Conservation (phyloP, 192 early-diverging fungal genomes). For the Podila clonocystis region DNA sequence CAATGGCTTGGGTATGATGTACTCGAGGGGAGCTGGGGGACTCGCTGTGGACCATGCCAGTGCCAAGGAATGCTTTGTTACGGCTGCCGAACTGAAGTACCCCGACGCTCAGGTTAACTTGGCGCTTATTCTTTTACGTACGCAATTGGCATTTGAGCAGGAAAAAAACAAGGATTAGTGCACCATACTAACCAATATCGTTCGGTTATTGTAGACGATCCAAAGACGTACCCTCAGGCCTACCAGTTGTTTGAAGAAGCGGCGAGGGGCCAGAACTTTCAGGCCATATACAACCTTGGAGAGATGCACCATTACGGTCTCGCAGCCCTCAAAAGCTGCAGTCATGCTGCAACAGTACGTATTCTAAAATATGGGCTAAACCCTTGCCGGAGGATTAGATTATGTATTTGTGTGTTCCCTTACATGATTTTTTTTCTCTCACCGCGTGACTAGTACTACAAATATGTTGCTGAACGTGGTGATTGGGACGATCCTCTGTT, state of each 20-base stretch:
- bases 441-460: constrained; percentile 67
- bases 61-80: constrained; percentile 72
- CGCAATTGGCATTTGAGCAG: not conserved
- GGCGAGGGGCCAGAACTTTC: constrained; percentile 65
- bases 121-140: constrained; percentile 52
- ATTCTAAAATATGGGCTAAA: not conserved
- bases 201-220: constrained; percentile 21
- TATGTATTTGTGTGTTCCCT: not conserved
- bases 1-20: constrained; percentile 88
- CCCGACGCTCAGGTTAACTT: constrained; percentile 84
- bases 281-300: constrained; percentile 85
- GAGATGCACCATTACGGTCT: constrained; percentile 71
- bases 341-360: constrained; percentile 71
- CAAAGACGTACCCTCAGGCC: constrained; percentile 48
- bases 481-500: constrained; percentile 86
- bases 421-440: not conserved
- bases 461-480: constrained; percentile 83
- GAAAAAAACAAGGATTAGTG: no score
- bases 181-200: not conserved
- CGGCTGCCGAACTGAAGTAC: constrained; percentile 75
- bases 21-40: constrained; percentile 70
- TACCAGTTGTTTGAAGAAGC: constrained; percentile 62
- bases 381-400: not conserved
- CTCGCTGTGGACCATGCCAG: constrained; percentile 55
- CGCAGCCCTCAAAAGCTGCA: constrained; percentile 65